Conservation (phyloP, 495 filamentous ascomycete genomes). For the Penicillium herquei region DNA sequence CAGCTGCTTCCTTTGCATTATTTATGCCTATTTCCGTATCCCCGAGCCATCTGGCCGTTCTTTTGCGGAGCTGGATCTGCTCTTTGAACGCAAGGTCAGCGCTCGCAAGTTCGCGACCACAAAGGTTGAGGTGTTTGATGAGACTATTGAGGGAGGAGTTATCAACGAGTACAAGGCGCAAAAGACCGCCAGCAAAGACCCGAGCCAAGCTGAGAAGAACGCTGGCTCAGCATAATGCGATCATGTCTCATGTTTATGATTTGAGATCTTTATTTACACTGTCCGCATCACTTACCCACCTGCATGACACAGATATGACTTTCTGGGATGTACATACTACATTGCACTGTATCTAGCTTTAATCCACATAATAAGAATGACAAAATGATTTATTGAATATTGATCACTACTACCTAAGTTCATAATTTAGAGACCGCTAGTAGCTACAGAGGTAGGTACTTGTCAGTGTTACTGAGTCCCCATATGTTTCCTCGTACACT, state of each 20-base stretch:
- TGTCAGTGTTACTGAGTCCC: neutral
- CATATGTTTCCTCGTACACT: neutral
- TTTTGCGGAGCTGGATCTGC: conserved; percentile 71
- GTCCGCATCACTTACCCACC: neutral
- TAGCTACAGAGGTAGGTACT: no score
- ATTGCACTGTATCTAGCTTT: conserved; percentile 4
- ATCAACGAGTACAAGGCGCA: conserved; percentile 46
- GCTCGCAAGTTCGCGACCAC: conserved; percentile 68
- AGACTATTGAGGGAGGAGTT: conserved; percentile 51
- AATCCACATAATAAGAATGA: conserved; percentile 5
- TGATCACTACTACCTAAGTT: neutral
- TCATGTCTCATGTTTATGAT: conserved; percentile 8
- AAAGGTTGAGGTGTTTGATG: conserved; percentile 64
- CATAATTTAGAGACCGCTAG: neutral
- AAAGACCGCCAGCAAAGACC: conserved; percentile 28
- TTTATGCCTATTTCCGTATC: conserved; percentile 74
- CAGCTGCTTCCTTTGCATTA: conserved; percentile 68
- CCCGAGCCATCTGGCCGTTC: conserved; percentile 69
- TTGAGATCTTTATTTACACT: neutral
- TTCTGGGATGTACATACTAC: conserved; percentile 28
- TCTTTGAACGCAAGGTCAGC: conserved; percentile 64
- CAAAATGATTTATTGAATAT: conserved; percentile 5
- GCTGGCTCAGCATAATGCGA: conserved; percentile 8
- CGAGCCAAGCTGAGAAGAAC: conserved; percentile 29
- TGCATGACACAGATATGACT: neutral